Conservation (phyloP, 2,329 filamentous ascomycete species). For the Aphanoascus verrucosus region DNA sequence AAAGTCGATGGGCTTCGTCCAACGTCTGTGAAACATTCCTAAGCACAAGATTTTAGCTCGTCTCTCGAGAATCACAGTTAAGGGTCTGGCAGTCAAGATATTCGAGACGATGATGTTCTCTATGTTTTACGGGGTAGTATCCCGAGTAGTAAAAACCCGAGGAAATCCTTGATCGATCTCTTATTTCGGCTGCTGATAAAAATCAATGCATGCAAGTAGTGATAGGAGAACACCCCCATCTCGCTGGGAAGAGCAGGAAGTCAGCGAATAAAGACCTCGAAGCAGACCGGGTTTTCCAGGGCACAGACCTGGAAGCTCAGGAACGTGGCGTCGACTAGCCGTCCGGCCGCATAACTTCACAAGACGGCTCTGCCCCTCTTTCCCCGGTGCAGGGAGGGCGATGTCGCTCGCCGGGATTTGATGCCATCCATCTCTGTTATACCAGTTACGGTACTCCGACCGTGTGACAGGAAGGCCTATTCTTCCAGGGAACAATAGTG, state of each 20-base stretch:
- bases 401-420: neutral
- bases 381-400: neutral
- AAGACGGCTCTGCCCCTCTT: neutral
- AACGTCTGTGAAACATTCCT: neutral
- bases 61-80: too few species aligned
- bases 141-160: too few species aligned
- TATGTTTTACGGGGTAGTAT: neutral
- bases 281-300: neutral
- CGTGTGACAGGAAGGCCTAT: neutral
- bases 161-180: too few species aligned
- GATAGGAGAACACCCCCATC: neutral
- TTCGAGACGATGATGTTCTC: too few species aligned
- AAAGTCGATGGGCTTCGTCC: too few species aligned
- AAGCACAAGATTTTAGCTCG: too few species aligned
- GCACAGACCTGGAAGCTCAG: neutral
- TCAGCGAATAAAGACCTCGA: neutral
- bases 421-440: neutral
- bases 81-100: too few species aligned
- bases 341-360: neutral
- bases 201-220: neutral
- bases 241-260: neutral
- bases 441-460: neutral
- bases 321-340: slow-evolving; percentile 9
- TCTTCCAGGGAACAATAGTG: neutral
- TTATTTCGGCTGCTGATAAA: too few species aligned